These are phyloP conservation scores for Mycena vitilis DNA, from an alignment of 768 basidiomycete genomes.

Conservation along the genomic window DNA sequence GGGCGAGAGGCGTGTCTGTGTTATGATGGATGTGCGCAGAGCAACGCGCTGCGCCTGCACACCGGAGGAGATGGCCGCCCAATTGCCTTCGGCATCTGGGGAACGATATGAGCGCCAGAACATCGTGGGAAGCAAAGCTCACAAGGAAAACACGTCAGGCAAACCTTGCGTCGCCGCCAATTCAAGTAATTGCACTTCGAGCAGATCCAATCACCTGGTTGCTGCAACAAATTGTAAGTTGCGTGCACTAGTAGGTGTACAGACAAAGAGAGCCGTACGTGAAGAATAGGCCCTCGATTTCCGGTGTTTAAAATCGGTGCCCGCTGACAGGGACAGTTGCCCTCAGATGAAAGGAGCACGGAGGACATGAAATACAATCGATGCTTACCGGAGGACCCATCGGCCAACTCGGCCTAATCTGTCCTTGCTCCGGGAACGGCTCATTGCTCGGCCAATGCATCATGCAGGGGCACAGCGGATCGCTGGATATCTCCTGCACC, in stretches of 20 bases:
- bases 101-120: slow-evolving; percentile 23
- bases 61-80: slow-evolving; percentile 86
- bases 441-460: slow-evolving; percentile 96
- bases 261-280: slow-evolving; percentile 66
- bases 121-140: slow-evolving; percentile 43
- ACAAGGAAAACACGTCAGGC: slow-evolving; percentile 91
- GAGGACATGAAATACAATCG: slow-evolving; percentile 28
- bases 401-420: slow-evolving; percentile 65
- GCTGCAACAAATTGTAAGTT: slow-evolving; percentile 49
- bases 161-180: slow-evolving; percentile 89
- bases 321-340: slow-evolving; percentile 57
- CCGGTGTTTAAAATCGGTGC: slow-evolving; percentile 92
- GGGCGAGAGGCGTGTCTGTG: slow-evolving; percentile 57
- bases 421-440: slow-evolving; percentile 81
- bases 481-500: slow-evolving; percentile 82
- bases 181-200: slow-evolving; percentile 88
- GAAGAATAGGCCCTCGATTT: slow-evolving; percentile 88
- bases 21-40: slow-evolving; percentile 78
- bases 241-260: neutral
- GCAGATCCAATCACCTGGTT: slow-evolving; percentile 88
- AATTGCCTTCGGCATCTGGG: slow-evolving; percentile 84
- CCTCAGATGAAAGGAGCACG: neutral
- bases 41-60: slow-evolving; percentile 89
- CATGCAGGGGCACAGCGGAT: slow-evolving; percentile 79
- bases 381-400: slow-evolving; percentile 64